Evolutionary conservation across 2,329 filamentous ascomycete genomes (phyloP).

Genomic region (Pseudogymnoascus sp.): DNA sequence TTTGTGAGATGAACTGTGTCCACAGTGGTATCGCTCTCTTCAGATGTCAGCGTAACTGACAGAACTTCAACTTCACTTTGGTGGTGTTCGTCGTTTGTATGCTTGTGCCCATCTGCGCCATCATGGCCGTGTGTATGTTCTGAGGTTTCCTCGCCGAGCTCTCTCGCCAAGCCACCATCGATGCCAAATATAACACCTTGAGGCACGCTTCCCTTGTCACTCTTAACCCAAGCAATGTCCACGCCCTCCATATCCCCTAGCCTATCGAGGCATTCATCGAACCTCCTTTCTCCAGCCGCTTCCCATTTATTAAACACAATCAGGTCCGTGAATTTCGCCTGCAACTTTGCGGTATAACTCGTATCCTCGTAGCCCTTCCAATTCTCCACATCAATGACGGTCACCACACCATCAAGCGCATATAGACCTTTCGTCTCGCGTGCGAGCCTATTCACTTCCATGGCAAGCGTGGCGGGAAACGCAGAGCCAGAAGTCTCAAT

Average conservation of each 20-base stretch:
- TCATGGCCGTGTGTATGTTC: slow-evolving; percentile 35
- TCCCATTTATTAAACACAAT: slow-evolving; percentile 73
- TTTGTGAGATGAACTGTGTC: slow-evolving; percentile 55
- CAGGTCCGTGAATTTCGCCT: slow-evolving; percentile 64
- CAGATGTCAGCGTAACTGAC: slow-evolving; percentile 60
- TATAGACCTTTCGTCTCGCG: slow-evolving; percentile 48
- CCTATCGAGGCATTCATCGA: slow-evolving; percentile 59
- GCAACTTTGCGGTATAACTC: slow-evolving; percentile 62
- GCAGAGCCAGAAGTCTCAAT: slow-evolving; percentile 75
- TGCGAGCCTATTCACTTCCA: slow-evolving; percentile 61
- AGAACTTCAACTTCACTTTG: slow-evolving; percentile 85
- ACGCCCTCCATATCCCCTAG: slow-evolving; percentile 61
- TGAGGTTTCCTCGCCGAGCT: slow-evolving; percentile 38
- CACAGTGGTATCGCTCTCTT: slow-evolving; percentile 33
- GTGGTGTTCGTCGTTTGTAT: slow-evolving; percentile 49
- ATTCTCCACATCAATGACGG: slow-evolving; percentile 68
- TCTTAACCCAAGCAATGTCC: slow-evolving; percentile 70
- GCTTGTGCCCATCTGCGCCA: slow-evolving; percentile 24
- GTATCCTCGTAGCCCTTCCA: slow-evolving; percentile 69
- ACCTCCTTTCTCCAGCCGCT: slow-evolving; percentile 47
- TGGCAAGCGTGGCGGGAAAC: slow-evolving; percentile 59
- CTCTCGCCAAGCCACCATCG: slow-evolving; percentile 67
- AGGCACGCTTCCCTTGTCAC: slow-evolving; percentile 68
- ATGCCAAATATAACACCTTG: slow-evolving; percentile 78
- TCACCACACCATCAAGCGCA: slow-evolving; percentile 61